Conservation (phyloP, 345 rosid genomes). For the Citrus reticulata region DNA sequence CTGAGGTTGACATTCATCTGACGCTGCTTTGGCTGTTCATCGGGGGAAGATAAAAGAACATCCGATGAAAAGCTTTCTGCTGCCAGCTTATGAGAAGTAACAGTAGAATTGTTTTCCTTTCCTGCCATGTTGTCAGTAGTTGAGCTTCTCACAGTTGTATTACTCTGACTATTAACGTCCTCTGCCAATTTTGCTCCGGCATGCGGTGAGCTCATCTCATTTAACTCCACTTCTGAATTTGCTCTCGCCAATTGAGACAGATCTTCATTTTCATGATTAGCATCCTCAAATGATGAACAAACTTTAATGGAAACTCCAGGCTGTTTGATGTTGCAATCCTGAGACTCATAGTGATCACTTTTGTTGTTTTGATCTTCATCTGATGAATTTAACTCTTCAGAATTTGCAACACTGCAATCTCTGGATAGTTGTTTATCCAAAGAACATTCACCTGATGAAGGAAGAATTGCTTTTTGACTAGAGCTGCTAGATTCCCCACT, state of each 20-base stretch:
- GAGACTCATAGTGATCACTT: conserved; percentile 15
- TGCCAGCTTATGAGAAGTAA: conserved; percentile 10
- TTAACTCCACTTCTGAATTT: conserved; percentile 16
- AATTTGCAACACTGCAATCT: conserved; percentile 20
- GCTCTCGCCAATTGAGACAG: conserved; percentile 12
- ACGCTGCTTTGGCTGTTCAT: conserved; percentile 23
- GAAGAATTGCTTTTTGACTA: conserved; percentile 20
- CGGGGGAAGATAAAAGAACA: conserved; percentile 12
- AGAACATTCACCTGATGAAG: conserved; percentile 26
- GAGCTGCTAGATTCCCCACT: conserved; percentile 19
- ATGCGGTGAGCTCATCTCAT: conserved; percentile 17
- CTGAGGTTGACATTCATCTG: conserved; percentile 11
- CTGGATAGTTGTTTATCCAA: conserved; percentile 1
- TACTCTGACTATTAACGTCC: conserved; percentile 5
- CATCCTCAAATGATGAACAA: conserved; percentile 14
- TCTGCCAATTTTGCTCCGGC: conserved; percentile 18
- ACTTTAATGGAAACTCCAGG: conserved; percentile 13
- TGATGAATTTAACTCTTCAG: conserved; percentile 16
- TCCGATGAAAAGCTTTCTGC: conserved; percentile 19
- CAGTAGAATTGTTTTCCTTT: conserved; percentile 6
- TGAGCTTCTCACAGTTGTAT: conserved; percentile 11
- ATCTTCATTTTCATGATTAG: conserved; percentile 21
- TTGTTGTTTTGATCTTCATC: conserved; percentile 20
- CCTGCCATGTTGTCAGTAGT: neutral
- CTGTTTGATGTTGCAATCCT: conserved; percentile 8